Base-by-base conservation (phyloP, 495 filamentous ascomycete species). In the Penicillium cosmopolitanum region DNA sequence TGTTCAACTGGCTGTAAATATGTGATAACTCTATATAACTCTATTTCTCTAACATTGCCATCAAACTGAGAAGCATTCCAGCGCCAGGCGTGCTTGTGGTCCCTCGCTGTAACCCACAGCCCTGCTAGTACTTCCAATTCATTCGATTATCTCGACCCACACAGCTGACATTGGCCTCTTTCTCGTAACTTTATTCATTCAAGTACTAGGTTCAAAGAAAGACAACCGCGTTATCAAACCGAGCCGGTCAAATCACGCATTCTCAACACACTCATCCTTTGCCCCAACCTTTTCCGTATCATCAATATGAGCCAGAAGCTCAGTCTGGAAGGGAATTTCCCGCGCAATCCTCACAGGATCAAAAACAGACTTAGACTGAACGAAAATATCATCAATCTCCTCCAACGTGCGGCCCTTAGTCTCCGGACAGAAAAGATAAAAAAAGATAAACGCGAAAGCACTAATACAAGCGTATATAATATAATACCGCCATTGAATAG, bases 341-440 rank as follows among this genome's bases (percentile, higher is more conserved):
- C 46, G 57, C 7, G 64, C 66, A 34, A 70, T 44, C 5, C 18
- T 25, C 10, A 70, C 67, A 18, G 67, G 51, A 43, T 70, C 65
- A 54, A 70, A 68, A 15, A 56, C 38, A 6, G 60, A 62, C 16
- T 61, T 60, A 43, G 72, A 73, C 60, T 85, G 85, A 51, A 78
- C 76, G 63, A 84, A 84, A 16, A 84, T 66, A 19, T 71, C 69
- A 56, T 82, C 76, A 47, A 82, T 69, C n/a, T 81, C 72, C 61
- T 83, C 81, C 15, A 83, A 65, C 35, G 70, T 66, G 12, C 80
- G 63, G 2, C 78, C 78, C 36, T 79, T 77, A 1, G 73, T 80
- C 53, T 80, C 74, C 4, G 77, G 77, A 50, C 72, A 80, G 61
- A 80, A 75, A 19, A 74, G 55, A 44, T 74, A 80, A 10, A 78